These are phyloP conservation scores for Hyaloscypha bicolor DNA, from an alignment of 495 filamentous ascomycete genomes.

Conservation along the genomic window DNA sequence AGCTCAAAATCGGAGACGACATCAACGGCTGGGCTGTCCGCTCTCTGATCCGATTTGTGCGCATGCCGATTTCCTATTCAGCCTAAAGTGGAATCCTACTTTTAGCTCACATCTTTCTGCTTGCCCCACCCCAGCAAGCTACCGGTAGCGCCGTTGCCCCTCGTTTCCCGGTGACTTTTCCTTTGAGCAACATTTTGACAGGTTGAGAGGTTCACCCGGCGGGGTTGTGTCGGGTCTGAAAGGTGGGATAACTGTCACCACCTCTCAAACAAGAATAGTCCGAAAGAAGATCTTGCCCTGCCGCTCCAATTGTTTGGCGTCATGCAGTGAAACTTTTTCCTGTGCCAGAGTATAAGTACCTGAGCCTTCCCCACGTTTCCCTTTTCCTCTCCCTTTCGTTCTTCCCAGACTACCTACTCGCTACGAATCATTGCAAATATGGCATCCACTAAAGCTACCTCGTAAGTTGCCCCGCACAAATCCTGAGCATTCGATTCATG, in stretches of 20 bases:
- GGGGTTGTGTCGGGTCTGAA: not conserved
- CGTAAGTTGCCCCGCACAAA: constrained; percentile 18
- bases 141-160: constrained; percentile 5
- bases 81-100: constrained; percentile 12
- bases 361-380: constrained; percentile 8
- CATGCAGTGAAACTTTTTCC: constrained; percentile 6
- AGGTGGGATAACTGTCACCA: constrained; percentile 9
- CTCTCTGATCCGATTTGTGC: constrained; percentile 21
- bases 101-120: not conserved
- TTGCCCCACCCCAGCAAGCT: constrained; percentile 4
- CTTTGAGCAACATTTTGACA: not conserved
- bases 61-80: constrained; percentile 19
- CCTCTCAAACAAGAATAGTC: not conserved
- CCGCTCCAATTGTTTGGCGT: constrained; percentile 2
- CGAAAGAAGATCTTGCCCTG: not conserved
- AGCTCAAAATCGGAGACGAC: not conserved
- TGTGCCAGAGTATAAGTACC: constrained; percentile 18
- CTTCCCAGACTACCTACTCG: not conserved
- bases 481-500: constrained; percentile 17
- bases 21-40: not conserved
- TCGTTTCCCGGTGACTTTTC: constrained; percentile 3
- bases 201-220: not conserved
- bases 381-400: not conserved
- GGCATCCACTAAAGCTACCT: constrained; percentile 21
- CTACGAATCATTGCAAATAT: constrained; percentile 11